Conservation (phyloP, 1,139 yeast genomes). For the Debaryomycetaceae sp. region DNA sequence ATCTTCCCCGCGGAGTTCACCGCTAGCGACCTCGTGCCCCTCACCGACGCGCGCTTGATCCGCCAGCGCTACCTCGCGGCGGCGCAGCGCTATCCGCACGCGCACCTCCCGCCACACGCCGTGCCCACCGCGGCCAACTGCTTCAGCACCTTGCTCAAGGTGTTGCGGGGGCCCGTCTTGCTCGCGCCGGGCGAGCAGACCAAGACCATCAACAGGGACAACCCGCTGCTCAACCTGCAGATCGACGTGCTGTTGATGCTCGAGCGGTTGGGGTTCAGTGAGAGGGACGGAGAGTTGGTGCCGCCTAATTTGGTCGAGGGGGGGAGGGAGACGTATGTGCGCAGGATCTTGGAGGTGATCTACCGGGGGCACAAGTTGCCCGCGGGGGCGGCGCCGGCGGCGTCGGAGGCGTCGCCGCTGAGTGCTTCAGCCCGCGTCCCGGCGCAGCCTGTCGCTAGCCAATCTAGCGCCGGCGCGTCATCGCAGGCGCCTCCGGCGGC, state of each 20-base stretch:
- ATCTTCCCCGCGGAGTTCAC: conserved; percentile 30
- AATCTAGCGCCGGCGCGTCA: no score
- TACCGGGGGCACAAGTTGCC: conserved; percentile 33
- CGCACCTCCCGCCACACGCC: conserved; percentile 24
- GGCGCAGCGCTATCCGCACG: conserved; percentile 23
- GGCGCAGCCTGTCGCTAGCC: no score
- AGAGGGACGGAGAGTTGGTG: conserved; percentile 40
- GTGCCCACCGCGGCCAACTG: conserved; percentile 52
- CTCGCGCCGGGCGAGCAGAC: conserved; percentile 37
- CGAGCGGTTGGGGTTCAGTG: conserved; percentile 40
- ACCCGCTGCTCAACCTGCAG: conserved; percentile 47
- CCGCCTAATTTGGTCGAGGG: conserved; percentile 49
- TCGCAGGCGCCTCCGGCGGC: no score
- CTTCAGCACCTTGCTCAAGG: conserved; percentile 52
- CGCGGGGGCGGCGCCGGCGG: conserved; percentile 3
- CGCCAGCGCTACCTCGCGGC: conserved; percentile 25
- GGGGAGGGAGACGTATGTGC: conserved; percentile 43
- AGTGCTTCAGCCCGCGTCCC: no score
- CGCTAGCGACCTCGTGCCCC: conserved; percentile 20
- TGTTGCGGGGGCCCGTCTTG: conserved; percentile 57
- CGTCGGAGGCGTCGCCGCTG: no score
- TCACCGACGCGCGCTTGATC: conserved; percentile 24
- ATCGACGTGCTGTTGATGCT: conserved; percentile 52
- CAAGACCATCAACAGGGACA: conserved; percentile 49
- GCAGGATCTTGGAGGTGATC: conserved; percentile 47